phyloP scores from a whole-genome alignment of 306 rosid species.

The Cucurbita moschata region DNA sequence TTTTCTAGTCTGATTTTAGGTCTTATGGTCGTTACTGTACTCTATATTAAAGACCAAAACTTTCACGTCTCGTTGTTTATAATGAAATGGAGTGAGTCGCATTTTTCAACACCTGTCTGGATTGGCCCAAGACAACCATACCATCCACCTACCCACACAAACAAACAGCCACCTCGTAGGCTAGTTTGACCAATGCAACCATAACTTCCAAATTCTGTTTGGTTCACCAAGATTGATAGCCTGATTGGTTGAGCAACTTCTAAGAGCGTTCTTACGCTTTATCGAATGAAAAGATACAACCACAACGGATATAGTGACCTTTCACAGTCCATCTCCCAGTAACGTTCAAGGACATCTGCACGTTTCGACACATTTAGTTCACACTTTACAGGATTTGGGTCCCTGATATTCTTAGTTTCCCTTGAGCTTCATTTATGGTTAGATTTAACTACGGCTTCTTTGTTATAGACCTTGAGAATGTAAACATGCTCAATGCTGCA shows the following conservation, averaged over 20 bases:
- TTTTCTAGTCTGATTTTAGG: background rate
- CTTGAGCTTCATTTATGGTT: slow-evolving; percentile 1
- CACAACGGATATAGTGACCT: background rate
- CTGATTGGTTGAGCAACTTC: background rate
- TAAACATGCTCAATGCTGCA: background rate
- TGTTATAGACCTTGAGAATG: slow-evolving; percentile 1
- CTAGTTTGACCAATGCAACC: background rate
- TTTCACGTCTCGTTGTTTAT: slow-evolving; percentile 6
- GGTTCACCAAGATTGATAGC: background rate
- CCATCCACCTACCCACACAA: background rate
- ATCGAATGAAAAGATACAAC: background rate
- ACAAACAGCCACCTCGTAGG: background rate
- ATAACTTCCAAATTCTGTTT: background rate
- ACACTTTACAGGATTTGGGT: background rate
- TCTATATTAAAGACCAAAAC: background rate
- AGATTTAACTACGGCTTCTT: background rate
- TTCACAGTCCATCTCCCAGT: background rate
- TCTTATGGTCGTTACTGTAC: slow-evolving; percentile 1
- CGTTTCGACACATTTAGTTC: background rate
- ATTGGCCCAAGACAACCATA: background rate
- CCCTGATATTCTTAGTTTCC: background rate
- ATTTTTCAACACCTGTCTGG: background rate
- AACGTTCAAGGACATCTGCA: background rate
- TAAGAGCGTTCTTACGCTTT: background rate
- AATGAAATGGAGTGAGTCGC: background rate